phyloP scores from a whole-genome alignment of 257 asterid species.

The Primulina tabacum region DNA sequence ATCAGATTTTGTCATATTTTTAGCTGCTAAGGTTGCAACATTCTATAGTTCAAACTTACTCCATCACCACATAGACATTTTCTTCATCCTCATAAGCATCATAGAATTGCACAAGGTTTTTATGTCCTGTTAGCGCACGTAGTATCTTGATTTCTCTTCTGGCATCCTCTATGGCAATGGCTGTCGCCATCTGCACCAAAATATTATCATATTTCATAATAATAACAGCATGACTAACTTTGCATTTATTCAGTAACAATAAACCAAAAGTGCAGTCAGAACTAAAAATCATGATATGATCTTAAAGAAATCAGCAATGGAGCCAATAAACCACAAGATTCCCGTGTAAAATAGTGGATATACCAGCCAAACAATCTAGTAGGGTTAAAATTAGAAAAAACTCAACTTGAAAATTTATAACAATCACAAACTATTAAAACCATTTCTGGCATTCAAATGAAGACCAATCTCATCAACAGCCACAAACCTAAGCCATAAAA shows the following conservation, averaged over 20 bases:
- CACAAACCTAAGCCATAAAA: neutral
- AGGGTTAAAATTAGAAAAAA: neutral
- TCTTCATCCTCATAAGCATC: constrained; percentile 70
- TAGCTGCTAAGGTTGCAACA: neutral
- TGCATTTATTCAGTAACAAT: constrained; percentile 3
- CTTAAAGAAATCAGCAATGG: neutral
- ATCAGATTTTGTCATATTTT: neutral
- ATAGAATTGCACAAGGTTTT: constrained; percentile 55
- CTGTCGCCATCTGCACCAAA: constrained; percentile 61
- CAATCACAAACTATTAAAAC: neutral
- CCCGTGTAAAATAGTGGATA: neutral
- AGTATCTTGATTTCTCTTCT: constrained; percentile 65
- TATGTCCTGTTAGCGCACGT: constrained; percentile 63
- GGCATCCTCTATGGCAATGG: constrained; percentile 65
- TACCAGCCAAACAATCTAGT: constrained; percentile 4
- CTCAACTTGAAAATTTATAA: constrained; percentile 9
- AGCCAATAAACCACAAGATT: constrained; percentile 5
- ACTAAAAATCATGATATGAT: neutral
- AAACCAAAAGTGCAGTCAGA: neutral
- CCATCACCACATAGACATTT: constrained; percentile 61
- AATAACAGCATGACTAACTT: neutral
- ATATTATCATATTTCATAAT: neutral
- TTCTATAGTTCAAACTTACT: constrained; percentile 38
- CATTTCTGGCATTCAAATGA: neutral
- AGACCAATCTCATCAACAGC: constrained; percentile 6